Conservation (phyloP, 2,329 filamentous ascomycete species). For the Laburnicola sp. region DNA sequence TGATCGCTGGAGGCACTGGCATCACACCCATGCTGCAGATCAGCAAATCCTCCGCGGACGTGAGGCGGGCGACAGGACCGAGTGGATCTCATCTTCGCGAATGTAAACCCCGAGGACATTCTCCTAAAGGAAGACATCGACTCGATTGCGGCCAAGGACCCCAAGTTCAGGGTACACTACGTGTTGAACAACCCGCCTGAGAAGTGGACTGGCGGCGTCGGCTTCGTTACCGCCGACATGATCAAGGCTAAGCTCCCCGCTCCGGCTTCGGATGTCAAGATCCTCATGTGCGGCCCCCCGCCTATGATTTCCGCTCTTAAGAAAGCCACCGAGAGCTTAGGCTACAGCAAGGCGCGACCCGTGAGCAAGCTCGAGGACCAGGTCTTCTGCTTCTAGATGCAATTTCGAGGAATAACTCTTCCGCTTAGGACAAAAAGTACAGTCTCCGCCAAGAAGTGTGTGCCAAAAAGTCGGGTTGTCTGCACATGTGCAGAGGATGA, state of each 20-base stretch:
- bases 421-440: too few species aligned
- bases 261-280: constrained; percentile 84
- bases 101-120: constrained; percentile 91
- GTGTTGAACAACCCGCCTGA: constrained; percentile 94
- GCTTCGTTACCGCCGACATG: constrained; percentile 95
- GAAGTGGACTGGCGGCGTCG: constrained; percentile 88
- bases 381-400: constrained; percentile 84
- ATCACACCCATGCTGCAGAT: constrained; percentile 99
- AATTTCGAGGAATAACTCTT: neutral
- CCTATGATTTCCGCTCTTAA: constrained; percentile 97
- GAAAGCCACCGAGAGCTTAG: constrained; percentile 87
- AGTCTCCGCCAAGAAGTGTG: neutral
- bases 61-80: constrained; percentile 73
- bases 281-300: constrained; percentile 91
- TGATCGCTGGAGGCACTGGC: constrained; percentile 96
- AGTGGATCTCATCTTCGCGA: constrained; percentile 97
- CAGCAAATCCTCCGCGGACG: constrained; percentile 84
- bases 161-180: constrained; percentile 85
- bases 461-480: neutral
- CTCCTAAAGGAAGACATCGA: constrained; percentile 92
- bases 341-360: constrained; percentile 87
- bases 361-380: constrained; percentile 98
- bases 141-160: constrained; percentile 72
- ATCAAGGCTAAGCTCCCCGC: constrained; percentile 85
- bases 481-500: neutral